Conservation (phyloP, 495 filamentous ascomycete species). For the Parachaetomium inaequale region DNA sequence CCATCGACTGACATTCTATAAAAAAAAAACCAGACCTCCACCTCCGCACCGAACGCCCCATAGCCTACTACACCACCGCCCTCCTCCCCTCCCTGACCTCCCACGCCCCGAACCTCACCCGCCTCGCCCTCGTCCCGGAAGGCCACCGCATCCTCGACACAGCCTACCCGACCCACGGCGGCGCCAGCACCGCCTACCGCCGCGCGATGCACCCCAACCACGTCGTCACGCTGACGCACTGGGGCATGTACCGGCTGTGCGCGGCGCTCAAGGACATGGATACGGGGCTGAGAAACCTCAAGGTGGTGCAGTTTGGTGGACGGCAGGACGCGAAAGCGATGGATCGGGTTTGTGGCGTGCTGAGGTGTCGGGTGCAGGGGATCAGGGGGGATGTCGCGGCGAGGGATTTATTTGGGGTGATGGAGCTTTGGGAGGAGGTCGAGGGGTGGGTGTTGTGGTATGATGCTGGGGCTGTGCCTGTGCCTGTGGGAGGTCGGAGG, state of each 20-base stretch:
- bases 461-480: neutral
- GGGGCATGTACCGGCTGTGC: too few species aligned
- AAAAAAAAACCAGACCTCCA: slow-evolving; percentile 1
- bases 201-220: neutral
- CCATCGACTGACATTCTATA: neutral
- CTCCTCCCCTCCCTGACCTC: slow-evolving; percentile 10
- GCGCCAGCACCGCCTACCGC: neutral
- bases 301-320: too few species aligned
- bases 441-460: neutral
- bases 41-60: slow-evolving; percentile 17
- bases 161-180: neutral
- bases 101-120: slow-evolving; percentile 10
- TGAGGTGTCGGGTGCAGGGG: neutral
- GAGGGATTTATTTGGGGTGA: neutral
- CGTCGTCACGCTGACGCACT: neutral
- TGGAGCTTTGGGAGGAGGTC: neutral
- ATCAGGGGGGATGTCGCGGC: neutral
- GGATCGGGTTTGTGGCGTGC: neutral
- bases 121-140: slow-evolving; percentile 12
- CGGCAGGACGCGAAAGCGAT: too few species aligned
- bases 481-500: too few species aligned
- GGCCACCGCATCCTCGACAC: neutral
- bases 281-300: too few species aligned
- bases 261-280: too few species aligned
- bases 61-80: neutral